Base-by-base conservation (phyloP, 768 basidiomycete species). In the Termitomyces bulborhizus region DNA sequence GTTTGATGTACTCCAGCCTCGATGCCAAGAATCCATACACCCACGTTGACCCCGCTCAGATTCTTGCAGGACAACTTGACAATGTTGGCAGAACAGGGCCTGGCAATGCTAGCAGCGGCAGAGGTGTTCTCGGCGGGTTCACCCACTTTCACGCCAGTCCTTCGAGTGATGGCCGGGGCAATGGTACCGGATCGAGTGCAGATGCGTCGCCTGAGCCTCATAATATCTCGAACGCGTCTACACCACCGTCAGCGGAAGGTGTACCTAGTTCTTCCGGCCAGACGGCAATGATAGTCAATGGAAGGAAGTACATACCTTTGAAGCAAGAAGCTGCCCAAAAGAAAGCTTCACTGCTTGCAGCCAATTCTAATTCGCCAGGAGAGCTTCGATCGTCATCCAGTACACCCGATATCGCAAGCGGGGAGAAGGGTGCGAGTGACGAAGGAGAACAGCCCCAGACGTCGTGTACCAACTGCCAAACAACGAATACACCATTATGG, bases 401-500 rank as follows among this genome's bases (percentile, higher is more conserved):
- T 67, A 88, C 88, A 27, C 86, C 88, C 3, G 88, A 89, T 61
- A 65, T 79, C 54, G 70, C 70, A 39, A 66, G 66, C n/a, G 65
- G 60, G 26, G 65, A 62, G 54, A 78, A 75, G 60, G 74, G 73
- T 26, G 73, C 68, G 42, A 76, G 75, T 46, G 90, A 87, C 57
- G 86, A 88, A 53, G 82, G 78, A 50, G 89, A 90, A 45, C 77
- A 80, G 55, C 67, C 82, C 6, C 91, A 87, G 8, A 97, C 93
- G 1, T 75, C 90, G 29, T 98, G 95, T 69, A 93, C 90, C 6
- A 98, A 98, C 66, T 98, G 95, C 69, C 86, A 90, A 63, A 98
- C 95, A 53, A 95, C 91, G 12, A 97, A 93, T 66, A 98, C 95
- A 39, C 93, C 93, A 8, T 73, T 96, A 45, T 96, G 93, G 93